A percentile compares a stretch with the other conserved stretches of the same genome.
These are phyloP conservation scores for Nannochloropsis gaditana DNA, from an alignment of 108 stramenopile genomes.

Conservation along the genomic window DNA sequence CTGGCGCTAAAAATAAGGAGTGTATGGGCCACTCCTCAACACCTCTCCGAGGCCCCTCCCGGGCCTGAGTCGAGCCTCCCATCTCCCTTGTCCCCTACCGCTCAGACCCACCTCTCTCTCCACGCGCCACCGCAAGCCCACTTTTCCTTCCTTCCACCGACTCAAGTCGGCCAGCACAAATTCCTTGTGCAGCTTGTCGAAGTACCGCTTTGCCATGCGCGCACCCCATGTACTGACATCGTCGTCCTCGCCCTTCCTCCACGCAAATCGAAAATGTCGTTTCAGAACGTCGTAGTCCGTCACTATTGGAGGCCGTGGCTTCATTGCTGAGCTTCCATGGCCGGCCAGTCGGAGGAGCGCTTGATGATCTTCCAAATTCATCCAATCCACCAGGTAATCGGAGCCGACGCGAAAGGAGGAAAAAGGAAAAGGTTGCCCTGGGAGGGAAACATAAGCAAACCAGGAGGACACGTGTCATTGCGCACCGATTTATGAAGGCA, in stretches of 20 bases:
- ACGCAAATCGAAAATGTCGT: not conserved
- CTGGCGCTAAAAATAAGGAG: too few relatives aligned
- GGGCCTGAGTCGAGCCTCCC: too few relatives aligned
- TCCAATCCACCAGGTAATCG: not conserved
- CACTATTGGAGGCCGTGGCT: not conserved
- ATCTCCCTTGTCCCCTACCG: too few relatives aligned
- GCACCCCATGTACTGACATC: not conserved
- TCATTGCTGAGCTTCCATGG: not conserved
- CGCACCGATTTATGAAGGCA: too few relatives aligned
- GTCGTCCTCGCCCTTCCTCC: not conserved
- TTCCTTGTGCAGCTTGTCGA: constrained; percentile 19
- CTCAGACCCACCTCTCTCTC: not conserved
- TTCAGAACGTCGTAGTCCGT: constrained; percentile 3
- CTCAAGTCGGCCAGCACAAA: constrained; percentile 17
- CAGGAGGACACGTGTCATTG: too few relatives aligned
- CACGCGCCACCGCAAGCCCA: constrained; percentile 19
- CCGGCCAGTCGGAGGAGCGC: not conserved
- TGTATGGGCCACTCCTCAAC: too few relatives aligned
- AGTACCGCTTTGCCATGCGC: not conserved
- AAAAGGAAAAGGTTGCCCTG: not conserved
- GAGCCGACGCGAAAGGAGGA: not conserved
- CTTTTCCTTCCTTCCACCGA: constrained; percentile 18
- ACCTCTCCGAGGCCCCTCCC: too few relatives aligned
- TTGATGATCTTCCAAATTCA: not conserved
- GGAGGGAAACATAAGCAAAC: too few relatives aligned